Conservation (phyloP, 371 early-diverging fungal genomes). For the Mortierella polycephala region DNA sequence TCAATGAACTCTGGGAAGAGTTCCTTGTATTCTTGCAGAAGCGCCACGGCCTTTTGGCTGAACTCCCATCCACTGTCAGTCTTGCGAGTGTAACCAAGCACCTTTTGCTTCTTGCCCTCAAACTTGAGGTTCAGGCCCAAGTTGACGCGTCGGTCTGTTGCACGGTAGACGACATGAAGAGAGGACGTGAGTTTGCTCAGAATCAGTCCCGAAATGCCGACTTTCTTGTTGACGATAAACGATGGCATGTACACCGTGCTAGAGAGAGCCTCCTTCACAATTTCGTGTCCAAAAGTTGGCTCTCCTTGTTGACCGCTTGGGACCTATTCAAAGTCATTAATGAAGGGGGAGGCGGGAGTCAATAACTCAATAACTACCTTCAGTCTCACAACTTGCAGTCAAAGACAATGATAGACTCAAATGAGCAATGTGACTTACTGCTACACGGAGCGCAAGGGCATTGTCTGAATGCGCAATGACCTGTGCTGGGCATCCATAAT, state of each 20-base stretch:
- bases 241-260: conserved; percentile 69
- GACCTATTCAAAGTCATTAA: conserved; percentile 19
- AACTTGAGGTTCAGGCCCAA: conserved; percentile 92
- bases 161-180: conserved; percentile 71
- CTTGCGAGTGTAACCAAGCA: conserved; percentile 87
- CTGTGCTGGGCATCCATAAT: conserved; percentile 82
- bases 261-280: conserved; percentile 57
- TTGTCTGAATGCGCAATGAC: conserved; percentile 70
- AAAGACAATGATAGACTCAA: neutral
- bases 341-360: no score
- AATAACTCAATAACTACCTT: neutral
- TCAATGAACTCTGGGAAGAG: conserved; percentile 80
- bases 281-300: conserved; percentile 67
- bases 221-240: conserved; percentile 69
- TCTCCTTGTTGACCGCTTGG: conserved; percentile 52
- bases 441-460: conserved; percentile 58
- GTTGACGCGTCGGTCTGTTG: conserved; percentile 69
- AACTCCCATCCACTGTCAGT: conserved; percentile 86
- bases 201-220: conserved; percentile 69
- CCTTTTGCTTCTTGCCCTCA: conserved; percentile 86
- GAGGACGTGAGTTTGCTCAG: conserved; percentile 88
- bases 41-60: conserved; percentile 76
- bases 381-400: neutral
- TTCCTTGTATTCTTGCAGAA: conserved; percentile 77
- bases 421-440: conserved; percentile 60